Evolutionary conservation across 139 green algal genomes (phyloP).

Genomic region (Volvox reticuliferus): DNA sequence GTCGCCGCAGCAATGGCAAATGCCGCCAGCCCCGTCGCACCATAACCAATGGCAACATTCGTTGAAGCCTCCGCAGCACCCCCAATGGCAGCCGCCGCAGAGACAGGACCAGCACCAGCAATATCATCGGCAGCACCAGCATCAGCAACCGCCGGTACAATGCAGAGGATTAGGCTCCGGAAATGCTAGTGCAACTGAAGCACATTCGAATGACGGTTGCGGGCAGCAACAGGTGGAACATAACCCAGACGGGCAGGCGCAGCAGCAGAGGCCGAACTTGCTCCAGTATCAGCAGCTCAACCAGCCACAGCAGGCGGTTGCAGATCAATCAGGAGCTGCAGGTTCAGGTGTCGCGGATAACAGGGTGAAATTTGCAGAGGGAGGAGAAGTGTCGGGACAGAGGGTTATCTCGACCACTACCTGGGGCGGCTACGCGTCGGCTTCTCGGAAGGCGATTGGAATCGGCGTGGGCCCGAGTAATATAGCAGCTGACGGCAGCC

Average conservation of each 20-base stretch:
- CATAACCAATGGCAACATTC: no score
- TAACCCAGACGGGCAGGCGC: not conserved
- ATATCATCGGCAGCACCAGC: constrained; percentile 8
- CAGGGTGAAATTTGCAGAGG: not conserved
- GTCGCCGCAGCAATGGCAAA: no score
- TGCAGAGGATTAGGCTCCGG: not conserved
- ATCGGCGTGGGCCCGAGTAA: not conserved
- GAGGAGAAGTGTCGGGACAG: not conserved
- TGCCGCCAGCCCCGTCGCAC: no score
- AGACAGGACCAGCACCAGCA: not conserved
- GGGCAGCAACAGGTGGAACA: not conserved
- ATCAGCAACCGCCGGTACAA: not conserved
- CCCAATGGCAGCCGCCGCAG: not conserved
- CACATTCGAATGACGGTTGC: no score
- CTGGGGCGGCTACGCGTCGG: no score
- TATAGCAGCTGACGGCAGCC: no score
- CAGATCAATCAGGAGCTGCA: not conserved
- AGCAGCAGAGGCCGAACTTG: not conserved
- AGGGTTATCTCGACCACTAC: no score
- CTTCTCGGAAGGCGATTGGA: not conserved
- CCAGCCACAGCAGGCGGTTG: not conserved
- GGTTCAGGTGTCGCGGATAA: not conserved
- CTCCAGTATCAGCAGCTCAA: not conserved
- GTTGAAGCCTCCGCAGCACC: not conserved
- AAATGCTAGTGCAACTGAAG: not conserved